phyloP scores from a whole-genome alignment of 2,329 filamentous ascomycete species.

The Ceratocystis harringtonii region DNA sequence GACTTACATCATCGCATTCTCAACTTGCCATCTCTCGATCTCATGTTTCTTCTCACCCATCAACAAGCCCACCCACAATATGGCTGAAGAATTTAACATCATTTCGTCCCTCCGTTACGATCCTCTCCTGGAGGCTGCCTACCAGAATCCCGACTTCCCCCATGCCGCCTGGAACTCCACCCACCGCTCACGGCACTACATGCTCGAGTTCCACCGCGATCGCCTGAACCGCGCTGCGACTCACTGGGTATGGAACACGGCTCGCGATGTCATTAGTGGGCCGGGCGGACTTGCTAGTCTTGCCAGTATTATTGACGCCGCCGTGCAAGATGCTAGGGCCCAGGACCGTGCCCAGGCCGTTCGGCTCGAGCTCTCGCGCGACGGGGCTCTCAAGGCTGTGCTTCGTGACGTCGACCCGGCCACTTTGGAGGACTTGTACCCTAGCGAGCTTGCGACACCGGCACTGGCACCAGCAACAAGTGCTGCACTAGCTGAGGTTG shows the following conservation, averaged over 20 bases:
- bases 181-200: constrained; percentile 52
- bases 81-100: constrained; percentile 39
- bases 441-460: not conserved
- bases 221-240: constrained; percentile 52
- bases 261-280: constrained; percentile 32
- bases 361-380: constrained; percentile 37
- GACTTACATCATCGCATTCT: not conserved
- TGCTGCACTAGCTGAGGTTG: constrained; percentile 20
- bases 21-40: not conserved
- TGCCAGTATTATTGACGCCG: constrained; percentile 25
- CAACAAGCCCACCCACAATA: constrained; percentile 15
- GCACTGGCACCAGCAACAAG: constrained; percentile 37
- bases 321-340: not conserved
- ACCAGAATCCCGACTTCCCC: constrained; percentile 26
- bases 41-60: not conserved
- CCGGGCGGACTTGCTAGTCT: constrained; percentile 32
- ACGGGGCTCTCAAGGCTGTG: constrained; percentile 34
- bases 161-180: constrained; percentile 38
- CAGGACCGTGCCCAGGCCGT: constrained; percentile 25
- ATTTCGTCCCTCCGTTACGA: constrained; percentile 64
- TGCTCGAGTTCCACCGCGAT: constrained; percentile 63
- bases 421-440: constrained; percentile 33
- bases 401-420: constrained; percentile 26
- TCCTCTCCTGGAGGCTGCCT: constrained; percentile 34
- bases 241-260: constrained; percentile 40